Evolutionary conservation across 75 land plant genomes (phyloP).

Genomic region (Isoetes taiwanensis): DNA sequence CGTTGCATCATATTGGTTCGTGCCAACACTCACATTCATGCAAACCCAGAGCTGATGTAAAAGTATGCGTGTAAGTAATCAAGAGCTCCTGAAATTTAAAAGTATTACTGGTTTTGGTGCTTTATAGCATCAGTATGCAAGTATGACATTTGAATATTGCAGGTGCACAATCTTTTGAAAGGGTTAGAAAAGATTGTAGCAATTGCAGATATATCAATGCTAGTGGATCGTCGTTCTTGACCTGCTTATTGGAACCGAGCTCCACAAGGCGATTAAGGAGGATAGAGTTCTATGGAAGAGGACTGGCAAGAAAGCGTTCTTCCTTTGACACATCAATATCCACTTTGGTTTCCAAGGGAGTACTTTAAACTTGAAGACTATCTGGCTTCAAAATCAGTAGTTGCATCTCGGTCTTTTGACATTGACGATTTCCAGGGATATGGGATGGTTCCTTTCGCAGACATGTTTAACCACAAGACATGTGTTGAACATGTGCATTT

Average conservation of each 20-base stretch:
- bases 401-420: slow-evolving; percentile 72
- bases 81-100: too few species aligned
- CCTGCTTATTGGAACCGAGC: too few species aligned
- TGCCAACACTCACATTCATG: too few species aligned
- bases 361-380: slow-evolving; percentile 58
- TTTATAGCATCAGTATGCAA: too few species aligned
- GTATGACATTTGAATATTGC: too few species aligned
- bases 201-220: slow-evolving; percentile 97
- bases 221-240: too few species aligned
- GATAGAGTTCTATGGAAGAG: slow-evolving; percentile 54
- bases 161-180: slow-evolving; percentile 93
- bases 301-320: slow-evolving; percentile 76
- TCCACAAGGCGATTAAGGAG: slow-evolving; percentile 63
- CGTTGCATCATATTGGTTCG: too few species aligned
- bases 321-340: slow-evolving; percentile 31
- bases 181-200: slow-evolving; percentile 91
- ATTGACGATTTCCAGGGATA: slow-evolving; percentile 74
- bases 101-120: too few species aligned
- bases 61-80: too few species aligned
- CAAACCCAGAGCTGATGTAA: too few species aligned
- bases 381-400: slow-evolving; percentile 67
- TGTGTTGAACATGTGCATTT: slow-evolving; percentile 86
- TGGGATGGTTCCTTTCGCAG: slow-evolving; percentile 98
- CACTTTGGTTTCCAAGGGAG: slow-evolving; percentile 24
- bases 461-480: slow-evolving; percentile 90